phyloP scores from a whole-genome alignment of 2,329 filamentous ascomycete genomes.

The Penicillium aurantiogriseum region DNA sequence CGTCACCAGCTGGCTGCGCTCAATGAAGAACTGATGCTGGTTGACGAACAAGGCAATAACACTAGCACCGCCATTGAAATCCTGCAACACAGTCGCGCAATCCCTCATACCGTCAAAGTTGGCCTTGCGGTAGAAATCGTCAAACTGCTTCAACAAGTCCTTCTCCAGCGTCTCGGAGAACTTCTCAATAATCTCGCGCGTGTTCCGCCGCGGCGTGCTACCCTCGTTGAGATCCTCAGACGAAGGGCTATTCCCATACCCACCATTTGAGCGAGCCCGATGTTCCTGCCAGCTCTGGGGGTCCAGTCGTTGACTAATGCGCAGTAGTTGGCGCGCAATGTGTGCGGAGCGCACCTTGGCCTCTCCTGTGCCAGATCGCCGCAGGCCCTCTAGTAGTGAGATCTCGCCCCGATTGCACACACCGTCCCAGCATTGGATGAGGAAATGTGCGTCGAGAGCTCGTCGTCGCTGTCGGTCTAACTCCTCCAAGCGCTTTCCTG shows the following conservation, averaged over 20 bases:
- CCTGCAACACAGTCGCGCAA: slow-evolving; percentile 86
- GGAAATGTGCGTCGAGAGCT: slow-evolving; percentile 87
- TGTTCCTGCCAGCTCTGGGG: slow-evolving; percentile 64
- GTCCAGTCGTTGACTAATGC: slow-evolving; percentile 90
- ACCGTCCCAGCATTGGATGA: slow-evolving; percentile 96
- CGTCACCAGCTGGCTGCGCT: slow-evolving; percentile 83
- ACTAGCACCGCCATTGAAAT: slow-evolving; percentile 93
- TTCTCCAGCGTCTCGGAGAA: slow-evolving; percentile 96
- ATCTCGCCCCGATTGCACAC: slow-evolving; percentile 87
- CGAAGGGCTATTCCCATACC: slow-evolving; percentile 26
- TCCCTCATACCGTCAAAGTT: slow-evolving; percentile 99
- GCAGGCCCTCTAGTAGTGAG: slow-evolving; percentile 81
- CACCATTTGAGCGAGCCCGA: slow-evolving; percentile 55
- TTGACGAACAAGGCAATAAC: slow-evolving; percentile 97
- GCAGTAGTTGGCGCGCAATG: slow-evolving; percentile 88
- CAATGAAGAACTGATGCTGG: slow-evolving; percentile 99
- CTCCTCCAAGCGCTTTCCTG: slow-evolving; percentile 90
- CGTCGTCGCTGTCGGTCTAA: slow-evolving; percentile 86
- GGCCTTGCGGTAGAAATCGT: slow-evolving; percentile 90
- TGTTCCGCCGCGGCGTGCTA: slow-evolving; percentile 55
- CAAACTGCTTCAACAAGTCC: slow-evolving; percentile 91
- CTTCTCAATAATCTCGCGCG: slow-evolving; percentile 89
- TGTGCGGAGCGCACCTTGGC: slow-evolving; percentile 93
- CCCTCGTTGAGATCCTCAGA: slow-evolving; percentile 46
- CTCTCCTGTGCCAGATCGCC: slow-evolving; percentile 78